Conservation (phyloP, 2,329 filamentous ascomycete genomes). For the Colletotrichum lindemuthianum region DNA sequence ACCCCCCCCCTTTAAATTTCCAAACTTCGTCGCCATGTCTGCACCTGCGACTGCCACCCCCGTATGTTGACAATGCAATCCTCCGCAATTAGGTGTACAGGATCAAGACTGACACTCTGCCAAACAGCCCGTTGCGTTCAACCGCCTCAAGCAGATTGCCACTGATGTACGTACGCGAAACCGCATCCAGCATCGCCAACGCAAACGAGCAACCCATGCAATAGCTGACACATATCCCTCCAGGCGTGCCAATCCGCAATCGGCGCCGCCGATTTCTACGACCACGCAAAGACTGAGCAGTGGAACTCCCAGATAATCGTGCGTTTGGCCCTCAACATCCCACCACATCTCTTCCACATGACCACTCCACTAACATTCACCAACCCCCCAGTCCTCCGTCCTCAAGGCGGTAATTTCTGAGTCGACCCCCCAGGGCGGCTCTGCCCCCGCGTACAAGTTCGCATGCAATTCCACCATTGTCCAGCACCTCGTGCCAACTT, state of each 20-base stretch:
- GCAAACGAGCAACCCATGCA: neutral
- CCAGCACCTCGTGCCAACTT: slow-evolving; percentile 83
- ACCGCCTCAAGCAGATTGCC: slow-evolving; percentile 85
- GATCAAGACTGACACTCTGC: slow-evolving; percentile 6
- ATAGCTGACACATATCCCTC: slow-evolving; percentile 28
- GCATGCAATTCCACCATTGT: slow-evolving; percentile 98
- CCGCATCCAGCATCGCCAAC: neutral
- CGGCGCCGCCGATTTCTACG: slow-evolving; percentile 79
- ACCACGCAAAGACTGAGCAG: slow-evolving; percentile 82
- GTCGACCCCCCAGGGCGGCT: slow-evolving; percentile 66
- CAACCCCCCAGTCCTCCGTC: slow-evolving; percentile 71
- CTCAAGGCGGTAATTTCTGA: slow-evolving; percentile 82
- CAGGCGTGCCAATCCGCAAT: slow-evolving; percentile 88
- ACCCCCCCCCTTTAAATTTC: neutral
- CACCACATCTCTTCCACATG: neutral
- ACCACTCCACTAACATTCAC: neutral
- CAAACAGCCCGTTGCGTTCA: slow-evolving; percentile 76
- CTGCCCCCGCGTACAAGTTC: slow-evolving; percentile 83
- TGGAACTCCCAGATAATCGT: slow-evolving; percentile 98
- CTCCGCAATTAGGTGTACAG: neutral
- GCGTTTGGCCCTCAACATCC: slow-evolving; percentile 44
- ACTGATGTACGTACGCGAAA: slow-evolving; percentile 71
- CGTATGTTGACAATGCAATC: slow-evolving; percentile 6
- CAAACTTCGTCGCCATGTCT: slow-evolving; percentile 19
- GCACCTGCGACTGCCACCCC: slow-evolving; percentile 22